These are phyloP conservation scores for Musa itinerans DNA, from an alignment of 176 grass and related monocot genomes.

Conservation along the genomic window DNA sequence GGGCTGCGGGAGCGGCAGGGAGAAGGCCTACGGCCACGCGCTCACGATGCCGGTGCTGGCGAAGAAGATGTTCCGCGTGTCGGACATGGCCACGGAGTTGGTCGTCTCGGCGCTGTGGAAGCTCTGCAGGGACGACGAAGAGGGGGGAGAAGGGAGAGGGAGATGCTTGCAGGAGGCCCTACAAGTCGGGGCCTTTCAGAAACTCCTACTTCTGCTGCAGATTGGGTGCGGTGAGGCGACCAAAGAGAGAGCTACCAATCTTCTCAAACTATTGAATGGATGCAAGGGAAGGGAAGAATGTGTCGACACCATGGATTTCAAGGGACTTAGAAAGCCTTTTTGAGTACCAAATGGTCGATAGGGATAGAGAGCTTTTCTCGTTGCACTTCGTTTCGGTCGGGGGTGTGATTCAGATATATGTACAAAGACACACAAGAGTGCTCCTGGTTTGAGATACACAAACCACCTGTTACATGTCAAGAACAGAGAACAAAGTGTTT, in stretches of 20 bases:
- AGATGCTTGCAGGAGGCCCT: conserved; percentile 53
- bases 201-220: conserved; percentile 82
- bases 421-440: no score
- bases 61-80: conserved; percentile 69
- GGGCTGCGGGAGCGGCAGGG: conserved; percentile 32
- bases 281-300: conserved; percentile 51
- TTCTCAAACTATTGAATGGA: conserved; percentile 65
- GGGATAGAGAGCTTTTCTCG: no score
- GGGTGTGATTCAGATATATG: no score
- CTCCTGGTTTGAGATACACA: no score
- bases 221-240: conserved; percentile 65
- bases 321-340: conserved; percentile 59
- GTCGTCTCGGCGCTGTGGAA: conserved; percentile 64
- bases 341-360: conserved; percentile 13
- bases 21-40: conserved; percentile 29
- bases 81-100: conserved; percentile 66
- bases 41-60: conserved; percentile 63
- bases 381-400: no score
- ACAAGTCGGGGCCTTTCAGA: conserved; percentile 79
- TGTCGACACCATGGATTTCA: conserved; percentile 79
- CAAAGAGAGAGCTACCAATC: conserved; percentile 70
- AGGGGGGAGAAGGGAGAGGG: background rate
- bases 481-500: no score
- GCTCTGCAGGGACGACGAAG: conserved; percentile 47
- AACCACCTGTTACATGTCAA: no score